Percentiles rank a stretch among this genome's conserved stretches.
Conservation (phyloP, 2,329 filamentous ascomycete species). For the Cordyceps farinosa region DNA sequence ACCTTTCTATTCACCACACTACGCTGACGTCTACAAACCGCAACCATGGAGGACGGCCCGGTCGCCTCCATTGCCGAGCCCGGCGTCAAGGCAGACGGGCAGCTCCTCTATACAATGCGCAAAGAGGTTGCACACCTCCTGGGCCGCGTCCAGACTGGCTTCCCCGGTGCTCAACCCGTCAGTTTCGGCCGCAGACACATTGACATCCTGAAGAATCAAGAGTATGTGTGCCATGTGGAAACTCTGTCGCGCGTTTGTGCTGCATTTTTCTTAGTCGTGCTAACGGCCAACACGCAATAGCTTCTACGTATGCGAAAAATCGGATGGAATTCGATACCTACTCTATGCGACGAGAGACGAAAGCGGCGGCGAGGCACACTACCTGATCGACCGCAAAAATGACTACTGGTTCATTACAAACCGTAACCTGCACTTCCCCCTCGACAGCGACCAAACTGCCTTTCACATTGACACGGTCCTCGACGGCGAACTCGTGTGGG, state of each 20-base stretch:
- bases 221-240: conserved; percentile 43
- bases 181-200: conserved; percentile 83
- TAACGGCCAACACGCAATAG: conserved; percentile 35
- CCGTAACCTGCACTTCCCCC: conserved; percentile 73
- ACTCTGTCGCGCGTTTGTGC: not conserved
- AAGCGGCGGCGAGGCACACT: conserved; percentile 64
- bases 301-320: conserved; percentile 98
- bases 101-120: conserved; percentile 60
- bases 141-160: conserved; percentile 62
- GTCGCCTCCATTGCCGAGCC: conserved; percentile 56
- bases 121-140: conserved; percentile 72
- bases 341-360: conserved; percentile 76
- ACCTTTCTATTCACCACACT: not conserved
- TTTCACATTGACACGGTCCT: conserved; percentile 82
- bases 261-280: not conserved
- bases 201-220: conserved; percentile 72
- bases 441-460: conserved; percentile 57
- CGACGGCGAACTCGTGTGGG: conserved; percentile 90
- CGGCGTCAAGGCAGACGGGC: conserved; percentile 62
- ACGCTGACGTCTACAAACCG: not conserved
- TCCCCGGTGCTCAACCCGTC: conserved; percentile 91
- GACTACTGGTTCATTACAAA: conserved; percentile 84
- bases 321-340: conserved; percentile 92
- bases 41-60: conserved; percentile 25
- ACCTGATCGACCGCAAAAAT: conserved; percentile 96